Evolutionary conservation across 2,329 filamentous ascomycete genomes (phyloP), one percentile per base, ranked within the genome.

Genomic region (Aspergillus candidus): DNA sequence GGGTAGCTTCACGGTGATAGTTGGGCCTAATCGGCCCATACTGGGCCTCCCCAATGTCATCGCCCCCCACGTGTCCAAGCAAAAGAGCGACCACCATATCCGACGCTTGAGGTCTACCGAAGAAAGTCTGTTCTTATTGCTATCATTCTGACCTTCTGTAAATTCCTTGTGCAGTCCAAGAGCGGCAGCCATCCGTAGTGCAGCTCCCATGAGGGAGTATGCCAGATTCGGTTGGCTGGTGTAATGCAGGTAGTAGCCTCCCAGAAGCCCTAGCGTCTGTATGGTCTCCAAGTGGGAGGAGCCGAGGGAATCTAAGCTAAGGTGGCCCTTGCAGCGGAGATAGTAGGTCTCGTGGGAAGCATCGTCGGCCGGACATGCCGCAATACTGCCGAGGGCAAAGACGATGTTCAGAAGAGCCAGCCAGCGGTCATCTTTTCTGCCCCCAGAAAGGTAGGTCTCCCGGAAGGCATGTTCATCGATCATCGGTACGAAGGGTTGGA

Each of bases 171-270:
- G 84, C 12, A 88, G 67, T 2, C 84, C 84, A 22, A 88, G 72
- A 1, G 83, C 81, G 48, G 80, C 84, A n/a, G 84, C 84, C 77
- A 88, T 85, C 43, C 84, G 75, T 43, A 87, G 73, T 3, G 83
- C 80, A 3, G 83, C 83, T 13, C 84, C 84, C 57, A 85, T 77
- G 8, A 88, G 72, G 17, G 83, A 80, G 59, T 86, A 86, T 12
- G 84, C 85, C 71, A 88, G 83, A 58, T 88, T 88, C 2, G 84
- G 84, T 14, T 83, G 76, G 65, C 87, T 87, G 55, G 85, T 79
- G 57, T 88, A 88, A 63, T 88, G 85, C 44, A 88, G 77, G 60
- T 89, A 89, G 67, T 82, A 86, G 22, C 85, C 85, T 33, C 83
- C 83, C 55, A 88, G 80, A 18, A 89, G 72, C 3, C 80, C 79